Evolutionary conservation across 2,329 filamentous ascomycete species (phyloP), one percentile per base, ranked within the genome.

Genomic region (Chaetomium strumarium): DNA sequence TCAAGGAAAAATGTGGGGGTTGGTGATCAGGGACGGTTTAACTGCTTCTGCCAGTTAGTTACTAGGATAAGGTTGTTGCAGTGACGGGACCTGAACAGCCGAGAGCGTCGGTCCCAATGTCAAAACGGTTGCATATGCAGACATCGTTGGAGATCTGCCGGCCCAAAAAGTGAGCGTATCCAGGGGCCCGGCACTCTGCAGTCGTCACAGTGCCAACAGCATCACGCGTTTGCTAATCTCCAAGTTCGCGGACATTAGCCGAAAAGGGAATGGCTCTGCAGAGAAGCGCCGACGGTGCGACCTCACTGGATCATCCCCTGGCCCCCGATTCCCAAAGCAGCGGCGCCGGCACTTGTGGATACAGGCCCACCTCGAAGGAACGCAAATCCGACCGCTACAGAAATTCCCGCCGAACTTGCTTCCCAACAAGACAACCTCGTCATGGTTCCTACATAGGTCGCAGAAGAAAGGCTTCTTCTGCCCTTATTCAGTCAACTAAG

Each of bases 321-420:
- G 12, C 9, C 38, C 43, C 50, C 37, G 12, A 40, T 36, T 46
- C 49, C 49, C 49, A 51, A 51, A 52, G 38, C 37, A 30, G n/a
- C 50, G 50, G 50, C 38, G 24, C 44, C 30, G 38, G 31, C 19
- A 43, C 39, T 17, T 40, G 43, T 47, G 44, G 40, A 46, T 20
- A 31, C 42, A 5, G 40, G 42, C 40, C 34, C 29, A 19, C 19
- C 8, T 29, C n/a, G 40, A 39, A 48, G 37, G 20, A 38, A 38
- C 17, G 16, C 31, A n/a, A 19, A 7, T 46, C 9, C 19, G 9
- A 19, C 16, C 20, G 24, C 24, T 4, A 24, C 24, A 24, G 24
- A 24, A 24, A 24, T 4, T 24, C 7, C 24, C 24, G 24, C 24
- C 24, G 24, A 24, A 24, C 24, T 4, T 24, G 24, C 24, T 24